Base-by-base conservation (phyloP, 192 early-diverging fungal species). In the Radiomyces spectabilis region DNA sequence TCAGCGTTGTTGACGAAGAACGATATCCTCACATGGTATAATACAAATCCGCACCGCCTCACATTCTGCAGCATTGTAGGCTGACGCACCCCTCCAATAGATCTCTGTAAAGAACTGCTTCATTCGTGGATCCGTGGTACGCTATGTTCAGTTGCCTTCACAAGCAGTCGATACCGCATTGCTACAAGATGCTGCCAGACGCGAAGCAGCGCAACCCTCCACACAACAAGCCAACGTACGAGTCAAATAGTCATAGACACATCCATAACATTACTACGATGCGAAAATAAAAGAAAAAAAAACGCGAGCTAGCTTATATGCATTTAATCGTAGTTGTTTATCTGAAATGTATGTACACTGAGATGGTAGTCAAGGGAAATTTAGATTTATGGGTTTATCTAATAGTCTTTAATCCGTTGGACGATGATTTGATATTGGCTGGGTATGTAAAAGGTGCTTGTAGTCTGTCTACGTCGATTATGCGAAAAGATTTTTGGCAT, bases 31-130 rank as follows among this genome's bases (percentile, higher is more conserved):
- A 99, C 67, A 97, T 99, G 93, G 89, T 94, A 81, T 57, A 49
- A 46, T 18, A 25, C 22, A 46, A 29, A 29, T 29, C 5, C 7
- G 29, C 22, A 10, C n/a, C n/a, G n/a, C n/a, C n/a, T n/a, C n/a
- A n/a, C n/a, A n/a, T n/a, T n/a, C n/a, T n/a, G 31, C 41, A 24
- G 15, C 18, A 35, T 7, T 10, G 38, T 44, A 46, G 45, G 10
- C 44, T 48, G n/a, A 0, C 6, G 9, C 22, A 21, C 9, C 10
- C 16, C 57, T 5, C 51, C 8, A 16, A 35, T 61, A 93, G 89
- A 84, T 93, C 58, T 82, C 93, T 4, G 89, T 99, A 13, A 97
- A 96, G 63, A 99, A 98, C 78, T 97, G 94, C 67, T 99, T 98
- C 68, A 97, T 99, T 60, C 87, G 97, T 53, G 97, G 97, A 16